Evolutionary conservation across 2,329 filamentous ascomycete species (phyloP), one percentile per base, ranked within the genome.

Genomic region (Chrysoporthe puriensis): DNA sequence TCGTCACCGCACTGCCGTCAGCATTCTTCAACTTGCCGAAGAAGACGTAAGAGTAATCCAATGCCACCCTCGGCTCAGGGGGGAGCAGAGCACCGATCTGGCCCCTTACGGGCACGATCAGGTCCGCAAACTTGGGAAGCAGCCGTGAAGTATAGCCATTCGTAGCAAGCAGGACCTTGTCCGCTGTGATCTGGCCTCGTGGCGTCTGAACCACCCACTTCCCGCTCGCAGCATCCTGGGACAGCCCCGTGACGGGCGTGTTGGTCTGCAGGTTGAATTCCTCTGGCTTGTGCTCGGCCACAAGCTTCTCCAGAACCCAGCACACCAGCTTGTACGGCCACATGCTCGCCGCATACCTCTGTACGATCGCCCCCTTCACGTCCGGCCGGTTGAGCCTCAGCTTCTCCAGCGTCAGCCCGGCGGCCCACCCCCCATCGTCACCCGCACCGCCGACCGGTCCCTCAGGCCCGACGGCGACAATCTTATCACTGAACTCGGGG

Each of bases 291-390:
- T 77, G 74, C 62, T 71, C 72, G 40, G 66, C 70, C 1, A 87
- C 74, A 0, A 92, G 83, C 9, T 81, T 77, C 74, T 92, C 87
- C 0, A 97, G 79, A 0, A 94, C 83, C 78, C 88, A 90, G 1
- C 88, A 82, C 1, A 97, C 89, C 21, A 96, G 85, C 79, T 96
- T 96, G 78, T 96, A 97, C 0, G 93, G 93, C 91, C 91, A 94
- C 58, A 93, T 76, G 72, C 88, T 88, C 0, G 89, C 91, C 0
- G 92, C 91, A 54, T 86, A 80, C 52, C 81, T 80, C 70, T 90
- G 90, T 18, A 90, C 79, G 3, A 93, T 83, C 6, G 88, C 91
- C 2, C 89, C 92, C 8, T 84, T 75, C 7, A 88, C 89, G 8
- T 77, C 76, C 0, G 85, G 83, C 26, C 59, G 50, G 58, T 67